A percentile compares a stretch with the other conserved stretches of the same genome.
phyloP scores from a whole-genome alignment of 2,329 filamentous ascomycete species.

The Trichoderma sp. region DNA sequence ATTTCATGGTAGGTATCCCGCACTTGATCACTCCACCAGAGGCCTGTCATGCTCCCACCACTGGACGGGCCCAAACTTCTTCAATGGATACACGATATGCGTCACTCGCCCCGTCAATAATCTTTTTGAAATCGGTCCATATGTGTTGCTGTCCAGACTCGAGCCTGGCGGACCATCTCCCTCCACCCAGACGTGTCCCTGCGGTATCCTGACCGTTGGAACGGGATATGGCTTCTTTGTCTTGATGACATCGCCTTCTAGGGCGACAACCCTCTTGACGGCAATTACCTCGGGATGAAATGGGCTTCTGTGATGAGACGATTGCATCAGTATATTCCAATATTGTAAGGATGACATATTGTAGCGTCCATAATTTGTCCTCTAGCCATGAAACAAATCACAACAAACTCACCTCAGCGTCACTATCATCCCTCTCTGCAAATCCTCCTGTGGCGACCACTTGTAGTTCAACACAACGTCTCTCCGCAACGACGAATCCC shows the following conservation, averaged over 20 bases:
- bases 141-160: constrained; percentile 82
- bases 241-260: constrained; percentile 74
- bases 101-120: constrained; percentile 74
- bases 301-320: constrained; percentile 56
- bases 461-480: constrained; percentile 61
- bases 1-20: background rate
- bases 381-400: background rate
- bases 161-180: constrained; percentile 73
- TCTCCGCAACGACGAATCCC: constrained; percentile 50
- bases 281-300: constrained; percentile 64
- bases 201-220: constrained; percentile 62
- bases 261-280: constrained; percentile 78
- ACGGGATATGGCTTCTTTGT: constrained; percentile 61
- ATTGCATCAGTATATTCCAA: background rate
- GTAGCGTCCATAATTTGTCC: background rate
- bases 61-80: constrained; percentile 54
- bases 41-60: constrained; percentile 53
- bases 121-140: constrained; percentile 76
- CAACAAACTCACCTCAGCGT: constrained; percentile 56
- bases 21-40: constrained; percentile 21
- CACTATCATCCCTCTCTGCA: constrained; percentile 72
- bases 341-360: background rate
- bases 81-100: constrained; percentile 67
- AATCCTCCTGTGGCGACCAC: constrained; percentile 52
- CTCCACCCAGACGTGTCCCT: constrained; percentile 91